A percentile compares a stretch with the other conserved stretches of the same genome.
These are phyloP conservation scores for Saccharomycopsis hybrid DNA, from an alignment of 1,139 yeast species.

Conservation along the genomic window DNA sequence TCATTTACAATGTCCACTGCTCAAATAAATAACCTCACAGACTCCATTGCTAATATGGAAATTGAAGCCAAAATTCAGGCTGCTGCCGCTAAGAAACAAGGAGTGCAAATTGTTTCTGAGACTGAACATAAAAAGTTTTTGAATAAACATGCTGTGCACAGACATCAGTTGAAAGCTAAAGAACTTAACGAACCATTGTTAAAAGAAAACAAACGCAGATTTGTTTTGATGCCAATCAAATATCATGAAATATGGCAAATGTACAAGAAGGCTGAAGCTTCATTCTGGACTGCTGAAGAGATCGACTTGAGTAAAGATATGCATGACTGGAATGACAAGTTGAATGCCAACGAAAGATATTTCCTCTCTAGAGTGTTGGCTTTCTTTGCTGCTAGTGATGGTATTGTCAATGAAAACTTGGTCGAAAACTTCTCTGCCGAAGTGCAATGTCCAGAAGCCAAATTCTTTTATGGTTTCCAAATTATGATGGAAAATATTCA, in stretches of 20 bases:
- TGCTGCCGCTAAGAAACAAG: conserved; percentile 19
- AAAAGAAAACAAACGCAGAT: conserved; percentile 80
- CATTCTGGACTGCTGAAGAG: conserved; percentile 99
- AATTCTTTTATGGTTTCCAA: conserved; percentile 98
- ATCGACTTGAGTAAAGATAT: conserved; percentile 90
- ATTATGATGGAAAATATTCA: conserved; percentile 99
- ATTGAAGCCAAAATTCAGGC: conserved; percentile 18
- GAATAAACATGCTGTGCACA: conserved; percentile 55
- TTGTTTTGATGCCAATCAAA: conserved; percentile 94
- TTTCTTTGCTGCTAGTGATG: conserved; percentile 98
- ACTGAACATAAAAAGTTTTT: conserved; percentile 47
- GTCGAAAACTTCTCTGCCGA: conserved; percentile 97
- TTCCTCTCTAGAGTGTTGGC: conserved; percentile 91
- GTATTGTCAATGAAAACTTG: conserved; percentile 94
- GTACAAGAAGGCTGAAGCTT: conserved; percentile 98
- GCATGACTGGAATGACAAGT: conserved; percentile 80
- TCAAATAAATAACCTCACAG: conserved; percentile 5
- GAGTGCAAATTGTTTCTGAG: not conserved
- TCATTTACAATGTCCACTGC: conserved; percentile 7
- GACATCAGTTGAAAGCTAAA: conserved; percentile 62
- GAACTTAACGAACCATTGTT: conserved; percentile 90
- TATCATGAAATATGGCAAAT: conserved; percentile 99
- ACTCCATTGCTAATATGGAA: conserved; percentile 11
- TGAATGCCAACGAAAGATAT: conserved; percentile 85
- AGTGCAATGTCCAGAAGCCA: conserved; percentile 96